These are phyloP conservation scores for Pseudocercospora musae DNA, from an alignment of 2,329 filamentous ascomycete genomes.

Conservation along the genomic window DNA sequence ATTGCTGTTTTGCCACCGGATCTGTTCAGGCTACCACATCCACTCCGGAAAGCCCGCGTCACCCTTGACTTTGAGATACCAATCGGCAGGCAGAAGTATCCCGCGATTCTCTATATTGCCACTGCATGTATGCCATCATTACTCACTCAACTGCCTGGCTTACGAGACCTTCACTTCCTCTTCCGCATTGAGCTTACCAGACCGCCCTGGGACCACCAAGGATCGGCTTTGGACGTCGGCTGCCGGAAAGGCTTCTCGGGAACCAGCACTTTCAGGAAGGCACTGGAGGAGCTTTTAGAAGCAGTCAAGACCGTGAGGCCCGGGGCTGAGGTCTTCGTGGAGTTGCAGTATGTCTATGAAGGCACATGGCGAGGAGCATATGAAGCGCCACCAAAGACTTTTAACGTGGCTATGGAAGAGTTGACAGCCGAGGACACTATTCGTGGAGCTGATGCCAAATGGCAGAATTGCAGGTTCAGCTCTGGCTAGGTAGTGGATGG, in stretches of 20 bases:
- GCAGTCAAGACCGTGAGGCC: constrained; percentile 4
- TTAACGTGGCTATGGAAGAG: constrained; percentile 5
- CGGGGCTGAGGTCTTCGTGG: constrained; percentile 5
- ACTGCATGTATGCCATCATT: constrained; percentile 16
- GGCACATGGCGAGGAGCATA: constrained; percentile 13
- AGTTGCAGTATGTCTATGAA: constrained; percentile 14
- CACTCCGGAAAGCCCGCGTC: constrained; percentile 8
- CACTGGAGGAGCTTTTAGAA: constrained; percentile 13
- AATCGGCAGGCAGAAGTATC: constrained; percentile 13
- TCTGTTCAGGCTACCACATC: constrained; percentile 5
- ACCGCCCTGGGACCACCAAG: constrained; percentile 13
- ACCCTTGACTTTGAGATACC: constrained; percentile 12
- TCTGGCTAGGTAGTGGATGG: background rate
- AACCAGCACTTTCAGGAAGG: constrained; percentile 11
- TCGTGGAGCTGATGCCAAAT: constrained; percentile 7
- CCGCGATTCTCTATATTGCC: constrained; percentile 11
- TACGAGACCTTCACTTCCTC: constrained; percentile 10
- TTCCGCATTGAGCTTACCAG: constrained; percentile 11
- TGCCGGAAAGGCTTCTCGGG: constrained; percentile 18
- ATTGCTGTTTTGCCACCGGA: constrained; percentile 6
- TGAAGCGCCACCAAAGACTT: background rate
- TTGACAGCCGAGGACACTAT: constrained; percentile 1
- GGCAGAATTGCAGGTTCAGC: background rate
- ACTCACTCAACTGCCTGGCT: constrained; percentile 8
- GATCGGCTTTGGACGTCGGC: constrained; percentile 6